phyloP scores from a whole-genome alignment of 257 asterid genomes.

The Nicotiana noctiflora region DNA sequence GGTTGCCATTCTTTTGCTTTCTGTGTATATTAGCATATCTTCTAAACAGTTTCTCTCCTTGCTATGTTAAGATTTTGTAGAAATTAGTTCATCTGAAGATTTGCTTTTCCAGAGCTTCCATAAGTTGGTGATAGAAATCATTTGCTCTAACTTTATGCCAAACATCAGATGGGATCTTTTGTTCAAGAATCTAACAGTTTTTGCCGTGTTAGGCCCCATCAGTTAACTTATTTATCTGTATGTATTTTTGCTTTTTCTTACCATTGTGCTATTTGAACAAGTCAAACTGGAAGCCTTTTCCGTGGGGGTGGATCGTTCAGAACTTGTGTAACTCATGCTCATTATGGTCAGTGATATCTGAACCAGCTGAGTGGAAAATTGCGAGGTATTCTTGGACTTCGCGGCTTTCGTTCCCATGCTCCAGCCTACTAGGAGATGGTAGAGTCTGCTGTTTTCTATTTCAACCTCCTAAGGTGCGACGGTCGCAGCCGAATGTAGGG shows the following conservation, averaged over 20 bases:
- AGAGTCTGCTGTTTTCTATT: background rate
- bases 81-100: slow-evolving; percentile 2
- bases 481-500: background rate
- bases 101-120: slow-evolving; percentile 2
- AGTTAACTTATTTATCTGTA: background rate
- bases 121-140: background rate
- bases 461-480: background rate
- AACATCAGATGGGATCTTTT: background rate
- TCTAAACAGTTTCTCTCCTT: background rate
- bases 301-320: background rate
- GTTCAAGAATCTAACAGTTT: slow-evolving; percentile 3
- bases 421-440: background rate
- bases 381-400: background rate
- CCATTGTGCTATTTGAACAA: background rate
- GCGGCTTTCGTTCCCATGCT: background rate
- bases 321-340: background rate
- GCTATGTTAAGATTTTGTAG: slow-evolving; percentile 2
- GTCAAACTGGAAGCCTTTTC: background rate
- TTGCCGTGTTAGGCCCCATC: background rate
- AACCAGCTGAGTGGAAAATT: background rate
- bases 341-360: background rate
- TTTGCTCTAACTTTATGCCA: background rate
- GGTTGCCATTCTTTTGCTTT: background rate
- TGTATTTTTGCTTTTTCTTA: background rate
- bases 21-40: slow-evolving; percentile 2